Percentiles rank a stretch among this genome's conserved stretches.
phyloP scores from a whole-genome alignment of 148 eudicot genomes.

The Pouteria glomerata region DNA sequence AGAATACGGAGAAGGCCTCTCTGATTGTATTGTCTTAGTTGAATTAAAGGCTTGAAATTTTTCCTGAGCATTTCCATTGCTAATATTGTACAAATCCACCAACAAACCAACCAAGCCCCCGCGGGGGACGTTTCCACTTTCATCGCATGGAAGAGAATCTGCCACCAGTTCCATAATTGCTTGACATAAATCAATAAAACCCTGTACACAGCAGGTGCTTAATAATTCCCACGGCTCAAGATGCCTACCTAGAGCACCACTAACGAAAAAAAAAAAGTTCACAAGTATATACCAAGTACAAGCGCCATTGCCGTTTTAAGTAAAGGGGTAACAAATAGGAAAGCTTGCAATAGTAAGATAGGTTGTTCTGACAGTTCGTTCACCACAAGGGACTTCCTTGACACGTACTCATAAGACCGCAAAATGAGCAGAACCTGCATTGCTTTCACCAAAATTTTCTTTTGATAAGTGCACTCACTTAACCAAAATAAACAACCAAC shows the following conservation, averaged over 20 bases:
- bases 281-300: background rate
- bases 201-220: background rate
- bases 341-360: background rate
- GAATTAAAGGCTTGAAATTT: too few relatives aligned
- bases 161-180: background rate
- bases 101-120: too few relatives aligned
- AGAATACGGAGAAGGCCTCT: too few relatives aligned
- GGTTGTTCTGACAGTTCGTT: constrained; percentile 1
- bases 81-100: too few relatives aligned
- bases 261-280: background rate
- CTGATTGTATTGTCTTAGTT: too few relatives aligned
- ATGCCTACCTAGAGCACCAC: background rate
- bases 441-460: background rate
- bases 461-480: background rate
- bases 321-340: background rate
- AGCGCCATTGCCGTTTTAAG: too few relatives aligned
- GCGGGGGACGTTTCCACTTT: too few relatives aligned
- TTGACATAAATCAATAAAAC: background rate
- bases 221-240: background rate
- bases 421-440: constrained; percentile 12
- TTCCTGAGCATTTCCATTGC: too few relatives aligned
- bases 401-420: background rate
- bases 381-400: background rate
- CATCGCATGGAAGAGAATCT: too few relatives aligned
- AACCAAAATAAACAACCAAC: background rate